Percentiles rank a stretch among this genome's conserved stretches.
These are phyloP conservation scores for Claviceps arundinis DNA, from an alignment of 2,329 filamentous ascomycete species.

Conservation along the genomic window DNA sequence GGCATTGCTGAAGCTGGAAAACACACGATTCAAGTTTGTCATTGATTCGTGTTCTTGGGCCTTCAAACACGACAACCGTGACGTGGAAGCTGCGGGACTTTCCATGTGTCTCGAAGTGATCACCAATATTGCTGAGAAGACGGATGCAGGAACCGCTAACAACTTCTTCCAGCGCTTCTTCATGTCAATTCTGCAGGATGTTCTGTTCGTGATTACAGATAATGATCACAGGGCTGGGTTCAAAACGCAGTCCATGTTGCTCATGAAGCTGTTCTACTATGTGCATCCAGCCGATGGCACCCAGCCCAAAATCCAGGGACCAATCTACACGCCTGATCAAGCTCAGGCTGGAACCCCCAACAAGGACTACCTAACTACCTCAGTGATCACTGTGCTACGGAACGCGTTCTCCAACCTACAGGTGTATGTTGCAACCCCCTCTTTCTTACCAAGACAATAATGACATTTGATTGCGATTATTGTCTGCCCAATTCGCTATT, in stretches of 20 bases:
- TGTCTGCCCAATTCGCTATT: too few species aligned
- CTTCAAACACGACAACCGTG: conserved; percentile 99
- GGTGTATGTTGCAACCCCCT: conserved; percentile 43
- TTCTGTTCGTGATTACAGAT: conserved; percentile 96
- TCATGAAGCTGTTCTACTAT: conserved; percentile 94
- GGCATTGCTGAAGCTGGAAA: conserved; percentile 82
- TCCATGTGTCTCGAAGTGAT: conserved; percentile 98
- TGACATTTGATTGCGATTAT: too few species aligned
- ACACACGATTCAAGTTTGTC: conserved; percentile 96
- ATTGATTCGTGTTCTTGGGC: conserved; percentile 99
- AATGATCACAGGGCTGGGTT: conserved; percentile 98
- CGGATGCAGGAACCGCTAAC: conserved; percentile 72
- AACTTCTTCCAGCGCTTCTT: conserved; percentile 98
- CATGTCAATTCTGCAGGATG: conserved; percentile 86
- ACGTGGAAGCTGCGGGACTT: conserved; percentile 89
- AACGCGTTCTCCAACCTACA: conserved; percentile 91
- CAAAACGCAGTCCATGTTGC: conserved; percentile 88
- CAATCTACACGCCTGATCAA: conserved; percentile 77
- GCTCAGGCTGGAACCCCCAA: conserved; percentile 74
- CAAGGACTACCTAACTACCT: conserved; percentile 78
- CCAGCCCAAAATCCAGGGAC: conserved; percentile 77
- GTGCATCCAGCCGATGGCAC: conserved; percentile 58
- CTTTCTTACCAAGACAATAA: background rate
- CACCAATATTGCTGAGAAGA: conserved; percentile 91
- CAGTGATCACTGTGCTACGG: conserved; percentile 70